These are phyloP conservation scores for Phytophthora pluvialis DNA, from an alignment of 352 stramenopile species.

Conservation along the genomic window DNA sequence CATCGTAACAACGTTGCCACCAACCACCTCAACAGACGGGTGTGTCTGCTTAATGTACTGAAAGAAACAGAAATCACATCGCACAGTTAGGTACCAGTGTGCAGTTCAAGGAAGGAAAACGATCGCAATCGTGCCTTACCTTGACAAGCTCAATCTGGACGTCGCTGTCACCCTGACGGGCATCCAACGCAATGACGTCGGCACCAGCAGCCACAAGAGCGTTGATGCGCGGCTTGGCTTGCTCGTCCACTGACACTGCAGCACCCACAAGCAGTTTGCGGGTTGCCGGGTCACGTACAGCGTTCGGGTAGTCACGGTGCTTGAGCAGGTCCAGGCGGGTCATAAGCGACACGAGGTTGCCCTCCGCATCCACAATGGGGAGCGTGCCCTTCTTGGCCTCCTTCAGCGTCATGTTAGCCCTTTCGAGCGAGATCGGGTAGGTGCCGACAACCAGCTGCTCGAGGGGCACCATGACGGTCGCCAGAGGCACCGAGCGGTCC, in stretches of 20 bases:
- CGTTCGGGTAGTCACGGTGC: conserved; percentile 95
- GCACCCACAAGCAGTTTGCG: conserved; percentile 95
- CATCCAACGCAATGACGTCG: conserved; percentile 98
- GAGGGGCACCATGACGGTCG: conserved; percentile 79
- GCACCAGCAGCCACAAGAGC: conserved; percentile 93
- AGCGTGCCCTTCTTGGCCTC: conserved; percentile 98
- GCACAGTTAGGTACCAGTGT: conserved; percentile 1
- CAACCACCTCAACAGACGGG: conserved; percentile 94
- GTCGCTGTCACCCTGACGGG: conserved; percentile 97
- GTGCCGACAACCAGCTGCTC: conserved; percentile 89
- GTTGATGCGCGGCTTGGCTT: conserved; percentile 91
- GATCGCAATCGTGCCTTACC: conserved; percentile 6
- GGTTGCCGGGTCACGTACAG: conserved; percentile 94
- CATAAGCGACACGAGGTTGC: conserved; percentile 97
- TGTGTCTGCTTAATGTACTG: conserved; percentile 94
- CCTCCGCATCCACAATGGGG: conserved; percentile 96
- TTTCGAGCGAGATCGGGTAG: conserved; percentile 93
- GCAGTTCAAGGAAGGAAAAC: not conserved
- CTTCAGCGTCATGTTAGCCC: conserved; percentile 97
- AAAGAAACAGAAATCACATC: conserved; percentile 3
- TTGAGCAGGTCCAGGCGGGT: conserved; percentile 97
- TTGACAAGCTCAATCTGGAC: conserved; percentile 75
- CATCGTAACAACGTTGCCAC: conserved; percentile 98
- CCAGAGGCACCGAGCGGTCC: conserved; percentile 77
- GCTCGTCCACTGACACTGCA: conserved; percentile 94